A percentile compares a stretch with the other conserved stretches of the same genome.
phyloP scores from a whole-genome alignment of 352 stramenopile genomes.

The Pythium chondricola region DNA sequence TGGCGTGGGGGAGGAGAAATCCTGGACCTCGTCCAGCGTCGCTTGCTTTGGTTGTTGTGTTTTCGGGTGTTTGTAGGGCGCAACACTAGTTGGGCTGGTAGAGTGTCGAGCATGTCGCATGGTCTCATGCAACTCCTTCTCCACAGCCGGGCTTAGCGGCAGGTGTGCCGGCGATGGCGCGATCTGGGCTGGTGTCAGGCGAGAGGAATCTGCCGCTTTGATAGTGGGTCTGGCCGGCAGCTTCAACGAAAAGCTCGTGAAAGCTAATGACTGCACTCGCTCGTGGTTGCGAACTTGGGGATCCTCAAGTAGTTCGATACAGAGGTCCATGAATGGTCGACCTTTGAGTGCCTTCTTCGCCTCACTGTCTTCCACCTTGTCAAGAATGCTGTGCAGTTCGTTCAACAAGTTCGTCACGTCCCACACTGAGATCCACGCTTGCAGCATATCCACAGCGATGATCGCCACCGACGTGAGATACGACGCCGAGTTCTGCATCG shows the following conservation, averaged over 20 bases:
- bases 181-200: background rate
- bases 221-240: background rate
- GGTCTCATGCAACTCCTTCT: background rate
- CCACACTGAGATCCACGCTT: conserved; percentile 23
- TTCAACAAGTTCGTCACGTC: conserved; percentile 2
- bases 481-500: conserved; percentile 24
- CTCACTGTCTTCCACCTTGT: conserved; percentile 3
- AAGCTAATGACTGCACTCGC: background rate
- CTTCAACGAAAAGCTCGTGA: background rate
- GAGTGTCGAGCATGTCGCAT: background rate
- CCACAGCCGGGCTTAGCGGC: background rate
- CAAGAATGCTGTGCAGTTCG: background rate
- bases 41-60: too few relatives aligned
- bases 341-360: background rate
- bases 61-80: too few relatives aligned
- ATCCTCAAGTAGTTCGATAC: conserved; percentile 5
- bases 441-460: conserved; percentile 22
- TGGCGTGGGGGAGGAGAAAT: background rate
- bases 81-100: too few relatives aligned
- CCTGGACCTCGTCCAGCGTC: background rate
- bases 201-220: background rate
- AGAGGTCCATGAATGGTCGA: conserved; percentile 6
- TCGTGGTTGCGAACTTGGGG: background rate
- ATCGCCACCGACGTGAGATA: conserved; percentile 16
- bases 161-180: background rate